Percentiles rank a stretch among this genome's conserved stretches.
phyloP scores from a whole-genome alignment of 2,329 filamentous ascomycete genomes.

The Pseudovirgaria hyperparasitica region DNA sequence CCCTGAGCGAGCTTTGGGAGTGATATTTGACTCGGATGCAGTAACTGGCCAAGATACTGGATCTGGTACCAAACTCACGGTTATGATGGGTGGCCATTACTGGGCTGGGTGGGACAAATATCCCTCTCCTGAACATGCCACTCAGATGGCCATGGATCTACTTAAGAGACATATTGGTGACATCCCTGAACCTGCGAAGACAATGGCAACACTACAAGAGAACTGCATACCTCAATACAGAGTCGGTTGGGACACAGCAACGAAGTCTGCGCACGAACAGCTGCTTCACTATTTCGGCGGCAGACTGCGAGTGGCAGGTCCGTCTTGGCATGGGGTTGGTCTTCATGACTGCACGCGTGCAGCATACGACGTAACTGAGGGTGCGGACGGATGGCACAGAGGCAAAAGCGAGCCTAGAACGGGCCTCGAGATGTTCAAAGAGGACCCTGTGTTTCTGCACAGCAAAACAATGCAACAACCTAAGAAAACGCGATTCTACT shows the following conservation, averaged over 20 bases:
- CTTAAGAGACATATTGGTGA: constrained; percentile 66
- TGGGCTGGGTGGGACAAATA: constrained; percentile 56
- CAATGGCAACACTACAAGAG: constrained; percentile 45
- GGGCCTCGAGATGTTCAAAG: no score
- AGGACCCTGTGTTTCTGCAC: no score
- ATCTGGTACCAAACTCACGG: constrained; percentile 71
- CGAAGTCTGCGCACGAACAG: constrained; percentile 44
- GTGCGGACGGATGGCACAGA: constrained; percentile 19
- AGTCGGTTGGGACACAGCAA: constrained; percentile 58
- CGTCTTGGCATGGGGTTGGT: constrained; percentile 34
- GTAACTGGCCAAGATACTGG: constrained; percentile 42
- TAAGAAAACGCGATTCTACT: no score
- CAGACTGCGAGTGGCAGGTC: constrained; percentile 47
- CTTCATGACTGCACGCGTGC: constrained; percentile 41
- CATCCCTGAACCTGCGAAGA: constrained; percentile 46
- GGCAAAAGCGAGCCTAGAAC: no score
- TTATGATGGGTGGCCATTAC: constrained; percentile 91
- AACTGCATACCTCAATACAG: constrained; percentile 86
- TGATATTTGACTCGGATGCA: constrained; percentile 77
- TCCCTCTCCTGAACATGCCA: constrained; percentile 53
- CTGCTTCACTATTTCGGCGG: constrained; percentile 46
- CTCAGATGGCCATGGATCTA: constrained; percentile 56
- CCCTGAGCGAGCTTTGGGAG: constrained; percentile 72
- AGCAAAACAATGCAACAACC: no score
- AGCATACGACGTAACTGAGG: constrained; percentile 40